These are phyloP conservation scores for Cutaneotrichosporon sp. DNA, from an alignment of 1,284 basidiomycete species.

Conservation along the genomic window DNA sequence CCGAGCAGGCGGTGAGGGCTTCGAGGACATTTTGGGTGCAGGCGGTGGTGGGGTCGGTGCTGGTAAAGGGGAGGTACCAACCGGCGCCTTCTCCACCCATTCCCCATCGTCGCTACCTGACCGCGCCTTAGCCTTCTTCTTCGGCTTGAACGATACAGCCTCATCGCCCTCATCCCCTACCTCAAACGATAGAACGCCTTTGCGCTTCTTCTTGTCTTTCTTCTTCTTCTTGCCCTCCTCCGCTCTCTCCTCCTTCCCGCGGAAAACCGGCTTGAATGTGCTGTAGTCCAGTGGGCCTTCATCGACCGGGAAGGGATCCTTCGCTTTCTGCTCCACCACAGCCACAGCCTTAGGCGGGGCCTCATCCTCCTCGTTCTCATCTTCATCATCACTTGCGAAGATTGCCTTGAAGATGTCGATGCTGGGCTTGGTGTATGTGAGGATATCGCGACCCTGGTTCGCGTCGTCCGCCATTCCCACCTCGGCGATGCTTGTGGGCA, in stretches of 20 bases:
- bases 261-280: conserved; percentile 59
- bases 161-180: conserved; percentile 55
- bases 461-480: conserved; percentile 87
- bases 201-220: conserved; percentile 45
- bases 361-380: conserved; percentile 64
- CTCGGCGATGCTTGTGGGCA: conserved; percentile 53
- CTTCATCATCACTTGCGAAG: conserved; percentile 83
- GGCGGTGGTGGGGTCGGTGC: not conserved
- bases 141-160: conserved; percentile 20
- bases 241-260: conserved; percentile 11
- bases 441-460: conserved; percentile 72
- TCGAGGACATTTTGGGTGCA: too few species aligned
- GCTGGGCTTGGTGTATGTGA: conserved; percentile 78
- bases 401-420: conserved; percentile 95
- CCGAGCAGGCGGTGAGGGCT: too few species aligned
- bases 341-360: conserved; percentile 26
- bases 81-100: conserved; percentile 51
- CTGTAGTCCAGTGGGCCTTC: conserved; percentile 32
- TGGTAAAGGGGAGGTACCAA: not conserved
- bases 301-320: conserved; percentile 22
- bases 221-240: conserved; percentile 36
- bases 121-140: conserved; percentile 50
- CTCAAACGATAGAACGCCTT: conserved; percentile 63
- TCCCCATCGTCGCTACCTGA: conserved; percentile 48
- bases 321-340: conserved; percentile 8